Evolutionary conservation across 2,329 filamentous ascomycete genomes (phyloP), one percentile per base, ranked within the genome.

Genomic region (Aspergillus fischeri): DNA sequence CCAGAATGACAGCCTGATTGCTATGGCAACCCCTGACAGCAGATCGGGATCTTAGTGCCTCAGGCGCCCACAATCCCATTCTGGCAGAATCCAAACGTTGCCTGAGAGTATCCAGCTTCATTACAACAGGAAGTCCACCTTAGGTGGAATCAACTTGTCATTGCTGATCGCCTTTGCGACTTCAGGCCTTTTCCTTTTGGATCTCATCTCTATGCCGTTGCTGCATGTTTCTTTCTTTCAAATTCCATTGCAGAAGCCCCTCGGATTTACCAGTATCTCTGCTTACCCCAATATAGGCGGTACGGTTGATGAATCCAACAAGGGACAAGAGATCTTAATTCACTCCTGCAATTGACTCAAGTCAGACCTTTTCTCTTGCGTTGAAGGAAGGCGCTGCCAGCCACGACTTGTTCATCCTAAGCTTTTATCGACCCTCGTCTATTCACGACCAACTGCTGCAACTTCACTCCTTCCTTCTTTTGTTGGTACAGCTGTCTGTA

Each of bases 401-500:
- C 3, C 21, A 21, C 8, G 10, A 11, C 20, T 7, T 14, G 5
- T n/a, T 24, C 4, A 11, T 17, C 20, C 44, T n/a, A 42, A 27
- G 6, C 21, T 49, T 59, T 55, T 35, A 45, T 55, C 59, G 55
- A 51, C 52, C 48, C 59, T 51, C 48, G 41, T n/a, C 24, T 53
- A 56, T 52, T 52, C 38, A 32, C 56, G 7, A 47, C 42, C 52
- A 35, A 42, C 45, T 52, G 35, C 14, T 17, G 14, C 32, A 38
- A 7, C 32, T 17, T 53, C 27, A 54, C 49, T 55, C 56, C 51
- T 55, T 59, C 58, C 52, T 58, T 38, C 49, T 56, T 59, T 57
- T 54, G 52, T 56, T 59, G 61, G 61, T 65, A 62, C 60, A 54
- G 49, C 59, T 60, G 57, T 62, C 67, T 73, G 73, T 73, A 77